Percentiles rank a stretch among this genome's conserved stretches.
phyloP scores from a whole-genome alignment of 768 basidiomycete species.

The Hemileccinum rubropunctum region DNA sequence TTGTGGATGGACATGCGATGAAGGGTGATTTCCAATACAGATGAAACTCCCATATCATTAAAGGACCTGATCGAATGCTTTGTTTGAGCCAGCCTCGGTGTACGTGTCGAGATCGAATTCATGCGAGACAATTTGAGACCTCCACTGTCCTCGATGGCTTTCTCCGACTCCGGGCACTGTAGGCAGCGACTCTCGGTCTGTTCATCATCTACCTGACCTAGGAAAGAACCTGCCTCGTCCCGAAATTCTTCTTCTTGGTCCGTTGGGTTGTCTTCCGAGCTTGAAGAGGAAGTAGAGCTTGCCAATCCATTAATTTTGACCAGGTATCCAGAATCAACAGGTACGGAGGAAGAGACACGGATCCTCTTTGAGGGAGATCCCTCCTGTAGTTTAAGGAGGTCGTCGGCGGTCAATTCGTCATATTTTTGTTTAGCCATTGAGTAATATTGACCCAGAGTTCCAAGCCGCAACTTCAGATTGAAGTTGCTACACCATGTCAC shows the following conservation, averaged over 20 bases:
- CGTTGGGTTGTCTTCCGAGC: too few species aligned
- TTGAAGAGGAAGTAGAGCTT: conserved; percentile 6
- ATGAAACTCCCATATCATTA: conserved; percentile 55
- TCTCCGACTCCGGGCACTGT: not conserved
- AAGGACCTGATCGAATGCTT: conserved; percentile 39
- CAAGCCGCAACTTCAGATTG: too few species aligned
- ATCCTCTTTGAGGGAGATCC: conserved; percentile 38
- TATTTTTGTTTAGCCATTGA: conserved; percentile 19
- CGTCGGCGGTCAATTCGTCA: conserved; percentile 40
- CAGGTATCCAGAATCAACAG: not conserved
- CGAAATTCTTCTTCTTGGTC: conserved; percentile 17
- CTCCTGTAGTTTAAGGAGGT: conserved; percentile 47
- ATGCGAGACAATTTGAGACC: conserved; percentile 23
- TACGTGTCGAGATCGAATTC: conserved; percentile 10
- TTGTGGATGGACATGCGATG: conserved; percentile 77
- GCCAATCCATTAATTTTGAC: not conserved
- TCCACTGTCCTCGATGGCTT: conserved; percentile 13
- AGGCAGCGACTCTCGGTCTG: not conserved
- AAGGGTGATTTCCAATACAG: conserved; percentile 61
- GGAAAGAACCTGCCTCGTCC: conserved; percentile 9
- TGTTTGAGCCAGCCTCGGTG: conserved; percentile 6
- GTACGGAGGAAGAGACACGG: conserved; percentile 5
- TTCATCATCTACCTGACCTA: conserved; percentile 2
- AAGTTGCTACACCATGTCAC: too few species aligned
- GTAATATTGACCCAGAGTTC: not conserved